Percentiles rank a stretch among this genome's conserved stretches.
Conservation (phyloP, 2,329 filamentous ascomycete genomes). For the Pseudogymnoascus pannorum region DNA sequence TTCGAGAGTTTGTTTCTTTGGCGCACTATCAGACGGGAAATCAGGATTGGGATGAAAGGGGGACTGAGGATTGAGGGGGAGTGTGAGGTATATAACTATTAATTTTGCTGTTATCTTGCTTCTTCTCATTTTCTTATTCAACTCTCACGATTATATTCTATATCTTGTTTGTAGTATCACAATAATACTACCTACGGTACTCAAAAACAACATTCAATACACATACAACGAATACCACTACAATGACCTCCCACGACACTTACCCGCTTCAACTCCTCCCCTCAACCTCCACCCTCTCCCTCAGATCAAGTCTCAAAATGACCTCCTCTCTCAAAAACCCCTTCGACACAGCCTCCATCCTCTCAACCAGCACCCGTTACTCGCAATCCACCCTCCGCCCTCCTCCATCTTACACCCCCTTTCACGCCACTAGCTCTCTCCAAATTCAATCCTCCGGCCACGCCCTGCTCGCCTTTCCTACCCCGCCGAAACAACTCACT, state of each 20-base stretch:
- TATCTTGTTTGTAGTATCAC: not conserved
- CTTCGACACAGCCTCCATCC: not conserved
- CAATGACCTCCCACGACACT: not conserved
- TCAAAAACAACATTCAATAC: not conserved
- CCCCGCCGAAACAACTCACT: conserved; percentile 14
- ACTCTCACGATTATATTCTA: not conserved
- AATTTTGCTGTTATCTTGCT: not conserved
- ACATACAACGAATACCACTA: not conserved
- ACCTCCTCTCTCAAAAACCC: not conserved
- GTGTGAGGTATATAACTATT: not conserved
- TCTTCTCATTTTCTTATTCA: not conserved
- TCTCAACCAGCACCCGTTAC: not conserved
- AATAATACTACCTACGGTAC: not conserved
- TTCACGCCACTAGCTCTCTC: conserved; percentile 38
- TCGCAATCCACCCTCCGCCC: not conserved
- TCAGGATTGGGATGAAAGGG: no score
- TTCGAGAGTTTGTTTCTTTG: no score
- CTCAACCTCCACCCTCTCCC: not conserved
- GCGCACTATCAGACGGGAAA: no score
- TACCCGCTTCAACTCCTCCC: not conserved
- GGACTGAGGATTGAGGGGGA: no score
- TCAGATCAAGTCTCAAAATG: not conserved
- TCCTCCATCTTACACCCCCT: conserved; percentile 20
- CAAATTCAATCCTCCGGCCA: conserved; percentile 44
- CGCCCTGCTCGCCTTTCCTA: conserved; percentile 28